phyloP scores from a whole-genome alignment of 2,329 filamentous ascomycete genomes.

The Venturia carpophila region DNA sequence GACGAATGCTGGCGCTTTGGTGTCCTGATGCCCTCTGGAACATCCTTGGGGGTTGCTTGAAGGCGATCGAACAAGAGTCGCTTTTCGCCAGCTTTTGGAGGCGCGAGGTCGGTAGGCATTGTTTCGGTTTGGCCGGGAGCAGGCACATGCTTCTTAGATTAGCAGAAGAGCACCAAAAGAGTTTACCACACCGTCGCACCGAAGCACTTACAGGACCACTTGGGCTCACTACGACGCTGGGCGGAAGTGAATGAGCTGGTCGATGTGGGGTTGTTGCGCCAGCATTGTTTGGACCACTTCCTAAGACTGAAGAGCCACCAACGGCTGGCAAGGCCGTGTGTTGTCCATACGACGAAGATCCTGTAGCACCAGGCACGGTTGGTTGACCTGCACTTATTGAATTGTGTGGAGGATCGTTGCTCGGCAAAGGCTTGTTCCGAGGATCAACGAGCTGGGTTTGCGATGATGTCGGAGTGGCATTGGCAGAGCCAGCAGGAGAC shows the following conservation, averaged over 20 bases:
- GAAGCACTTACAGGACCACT: slow-evolving; percentile 69
- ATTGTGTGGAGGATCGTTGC: slow-evolving; percentile 27
- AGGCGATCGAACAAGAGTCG: slow-evolving; percentile 81
- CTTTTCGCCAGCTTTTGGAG: slow-evolving; percentile 86
- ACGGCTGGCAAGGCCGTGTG: slow-evolving; percentile 20
- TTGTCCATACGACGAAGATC: slow-evolving; percentile 27
- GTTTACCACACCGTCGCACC: neutral
- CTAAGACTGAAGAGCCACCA: neutral
- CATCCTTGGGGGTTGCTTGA: slow-evolving; percentile 91
- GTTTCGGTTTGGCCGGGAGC: slow-evolving; percentile 91
- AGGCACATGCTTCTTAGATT: slow-evolving; percentile 63
- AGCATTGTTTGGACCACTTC: slow-evolving; percentile 19
- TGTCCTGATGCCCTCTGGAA: slow-evolving; percentile 88
- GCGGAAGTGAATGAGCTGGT: slow-evolving; percentile 57
- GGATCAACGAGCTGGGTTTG: slow-evolving; percentile 78
- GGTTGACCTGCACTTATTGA: slow-evolving; percentile 26
- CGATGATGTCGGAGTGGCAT: slow-evolving; percentile 77
- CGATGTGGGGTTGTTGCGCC: slow-evolving; percentile 52
- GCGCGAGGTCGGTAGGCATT: slow-evolving; percentile 94
- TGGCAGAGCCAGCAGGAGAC: slow-evolving; percentile 53
- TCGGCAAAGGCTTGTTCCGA: slow-evolving; percentile 70
- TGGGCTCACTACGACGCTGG: slow-evolving; percentile 89
- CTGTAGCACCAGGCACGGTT: slow-evolving; percentile 27
- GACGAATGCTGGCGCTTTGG: slow-evolving; percentile 97
- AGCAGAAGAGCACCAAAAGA: slow-evolving; percentile 11